phyloP scores from a whole-genome alignment of 2,329 filamentous ascomycete species.

The Nemania sp. region DNA sequence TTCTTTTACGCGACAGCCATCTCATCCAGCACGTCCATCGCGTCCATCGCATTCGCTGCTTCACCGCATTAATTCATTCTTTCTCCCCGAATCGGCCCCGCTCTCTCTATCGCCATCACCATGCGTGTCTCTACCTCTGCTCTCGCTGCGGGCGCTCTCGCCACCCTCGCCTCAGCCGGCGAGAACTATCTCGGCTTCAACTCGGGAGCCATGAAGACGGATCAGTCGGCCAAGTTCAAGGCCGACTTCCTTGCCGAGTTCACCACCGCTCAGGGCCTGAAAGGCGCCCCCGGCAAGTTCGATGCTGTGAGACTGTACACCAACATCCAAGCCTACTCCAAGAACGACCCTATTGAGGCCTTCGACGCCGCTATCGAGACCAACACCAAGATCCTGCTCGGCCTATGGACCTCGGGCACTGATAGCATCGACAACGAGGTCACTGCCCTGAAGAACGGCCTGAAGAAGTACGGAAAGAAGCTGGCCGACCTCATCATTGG shows the following conservation, averaged over 20 bases:
- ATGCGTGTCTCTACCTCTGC: constrained; percentile 29
- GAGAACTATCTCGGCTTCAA: constrained; percentile 41
- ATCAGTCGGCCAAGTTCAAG: constrained; percentile 39
- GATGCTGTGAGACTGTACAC: constrained; percentile 40
- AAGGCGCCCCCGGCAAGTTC: constrained; percentile 37
- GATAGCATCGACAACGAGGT: constrained; percentile 53
- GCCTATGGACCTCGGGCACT: constrained; percentile 52
- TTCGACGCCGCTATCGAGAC: constrained; percentile 64
- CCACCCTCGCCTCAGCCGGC: constrained; percentile 32
- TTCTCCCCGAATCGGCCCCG: too few relatives aligned
- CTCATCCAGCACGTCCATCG: background rate
- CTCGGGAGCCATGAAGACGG: constrained; percentile 39
- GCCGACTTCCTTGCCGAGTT: constrained; percentile 40
- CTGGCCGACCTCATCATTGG: constrained; percentile 54
- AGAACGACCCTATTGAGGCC: constrained; percentile 66
- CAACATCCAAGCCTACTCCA: constrained; percentile 32
- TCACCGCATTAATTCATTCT: too few relatives aligned
- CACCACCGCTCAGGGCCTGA: constrained; percentile 38
- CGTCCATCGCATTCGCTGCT: background rate
- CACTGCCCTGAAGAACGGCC: constrained; percentile 52
- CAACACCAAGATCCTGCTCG: constrained; percentile 56
- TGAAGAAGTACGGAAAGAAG: constrained; percentile 48
- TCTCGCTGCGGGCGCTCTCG: constrained; percentile 23
- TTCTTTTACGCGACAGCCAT: too few relatives aligned
- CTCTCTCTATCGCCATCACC: background rate